These are phyloP conservation scores for Stenogyne calaminthoides DNA, from an alignment of 305 asterid genomes.

Conservation along the genomic window DNA sequence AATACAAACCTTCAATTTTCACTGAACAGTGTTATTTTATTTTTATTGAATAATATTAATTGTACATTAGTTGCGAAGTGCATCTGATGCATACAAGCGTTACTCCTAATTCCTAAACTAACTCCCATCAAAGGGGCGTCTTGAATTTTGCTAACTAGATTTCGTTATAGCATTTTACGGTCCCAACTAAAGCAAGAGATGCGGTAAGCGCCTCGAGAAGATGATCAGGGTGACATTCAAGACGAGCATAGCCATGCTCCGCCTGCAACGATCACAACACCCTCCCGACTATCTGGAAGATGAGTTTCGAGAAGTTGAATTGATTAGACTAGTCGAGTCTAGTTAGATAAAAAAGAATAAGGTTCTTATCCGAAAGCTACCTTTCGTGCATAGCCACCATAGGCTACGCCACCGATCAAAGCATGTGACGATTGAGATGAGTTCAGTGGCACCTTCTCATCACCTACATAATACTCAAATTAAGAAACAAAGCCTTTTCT, in stretches of 20 bases:
- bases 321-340: background rate
- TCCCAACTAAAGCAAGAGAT: slow-evolving; percentile 77
- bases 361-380: slow-evolving; percentile 30
- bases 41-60: too few relatives aligned
- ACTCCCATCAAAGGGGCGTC: background rate
- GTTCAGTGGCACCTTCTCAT: slow-evolving; percentile 19
- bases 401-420: slow-evolving; percentile 81
- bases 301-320: background rate
- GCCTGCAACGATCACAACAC: slow-evolving; percentile 55
- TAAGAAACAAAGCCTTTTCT: background rate
- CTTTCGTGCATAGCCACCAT: slow-evolving; percentile 93
- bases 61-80: too few relatives aligned
- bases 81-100: too few relatives aligned
- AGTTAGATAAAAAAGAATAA: background rate
- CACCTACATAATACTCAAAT: background rate
- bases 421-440: slow-evolving; percentile 42
- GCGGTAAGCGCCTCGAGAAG: slow-evolving; percentile 65
- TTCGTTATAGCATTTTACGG: slow-evolving; percentile 58
- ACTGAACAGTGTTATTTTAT: too few relatives aligned
- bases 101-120: too few relatives aligned
- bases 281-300: slow-evolving; percentile 70
- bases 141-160: background rate
- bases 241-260: slow-evolving; percentile 48
- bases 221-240: slow-evolving; percentile 72
- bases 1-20: too few relatives aligned